Evolutionary conservation across 768 basidiomycete species (phyloP).

Genomic region (Boletus vinaceobasis): DNA sequence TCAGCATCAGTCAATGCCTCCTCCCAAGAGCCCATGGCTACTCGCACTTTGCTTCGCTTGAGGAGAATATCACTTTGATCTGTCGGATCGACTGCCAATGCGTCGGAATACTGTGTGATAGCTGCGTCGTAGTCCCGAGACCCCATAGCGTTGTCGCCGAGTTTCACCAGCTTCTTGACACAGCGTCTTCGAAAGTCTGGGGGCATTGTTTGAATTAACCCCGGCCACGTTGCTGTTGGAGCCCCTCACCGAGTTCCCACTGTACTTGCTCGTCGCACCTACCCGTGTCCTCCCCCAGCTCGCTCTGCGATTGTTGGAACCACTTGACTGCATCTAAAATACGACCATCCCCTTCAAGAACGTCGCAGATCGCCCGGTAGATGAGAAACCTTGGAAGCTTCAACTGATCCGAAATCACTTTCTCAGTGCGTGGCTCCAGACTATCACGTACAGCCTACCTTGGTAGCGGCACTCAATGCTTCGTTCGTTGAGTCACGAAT

Average conservation of each 20-base stretch:
- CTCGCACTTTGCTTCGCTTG: constrained; percentile 3
- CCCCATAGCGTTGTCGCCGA: neutral
- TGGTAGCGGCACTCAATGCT: too few species aligned
- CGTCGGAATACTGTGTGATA: neutral
- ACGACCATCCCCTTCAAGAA: neutral
- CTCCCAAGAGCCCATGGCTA: neutral
- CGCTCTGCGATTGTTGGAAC: neutral
- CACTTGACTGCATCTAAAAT: neutral
- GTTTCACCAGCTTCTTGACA: neutral
- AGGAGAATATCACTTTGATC: neutral
- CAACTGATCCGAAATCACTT: neutral
- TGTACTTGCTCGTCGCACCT: neutral
- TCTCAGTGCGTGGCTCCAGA: too few species aligned
- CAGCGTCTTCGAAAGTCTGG: constrained; percentile 4
- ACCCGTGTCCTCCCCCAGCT: neutral
- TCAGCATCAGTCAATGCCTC: constrained; percentile 1
- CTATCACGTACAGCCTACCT: neutral
- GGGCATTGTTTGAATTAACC: neutral
- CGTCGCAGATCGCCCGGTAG: neutral
- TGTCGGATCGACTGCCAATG: neutral
- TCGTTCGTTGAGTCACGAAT: neutral
- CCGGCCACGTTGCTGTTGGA: neutral
- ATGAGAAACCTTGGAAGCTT: neutral
- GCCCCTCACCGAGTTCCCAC: constrained; percentile 1
- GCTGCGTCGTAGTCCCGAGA: neutral